These are phyloP conservation scores for Scutellaria baicalensis DNA, from an alignment of 257 asterid genomes.

Conservation along the genomic window DNA sequence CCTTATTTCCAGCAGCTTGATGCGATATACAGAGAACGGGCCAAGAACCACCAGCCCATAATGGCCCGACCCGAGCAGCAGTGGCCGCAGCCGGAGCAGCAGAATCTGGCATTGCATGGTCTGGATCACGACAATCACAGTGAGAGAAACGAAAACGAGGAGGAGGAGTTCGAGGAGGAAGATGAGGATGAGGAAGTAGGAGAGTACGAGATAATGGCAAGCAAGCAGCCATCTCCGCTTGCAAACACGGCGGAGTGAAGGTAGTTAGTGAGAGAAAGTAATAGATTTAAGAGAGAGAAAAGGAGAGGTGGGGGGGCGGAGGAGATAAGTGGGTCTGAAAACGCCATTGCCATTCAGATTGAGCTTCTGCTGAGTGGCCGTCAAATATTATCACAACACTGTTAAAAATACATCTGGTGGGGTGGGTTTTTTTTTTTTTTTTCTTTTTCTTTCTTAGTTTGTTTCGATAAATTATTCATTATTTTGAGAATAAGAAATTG, in stretches of 20 bases:
- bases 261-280: not conserved
- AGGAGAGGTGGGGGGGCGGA: not conserved
- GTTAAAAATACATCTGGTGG: not conserved
- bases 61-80: slow-evolving; percentile 96
- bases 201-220: slow-evolving; percentile 59
- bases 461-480: slow-evolving; percentile 44
- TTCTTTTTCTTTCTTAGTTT: slow-evolving; percentile 12
- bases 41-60: slow-evolving; percentile 30
- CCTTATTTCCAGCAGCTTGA: slow-evolving; percentile 88
- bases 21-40: slow-evolving; percentile 63
- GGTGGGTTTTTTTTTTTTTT: not conserved
- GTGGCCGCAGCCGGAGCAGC: slow-evolving; percentile 50
- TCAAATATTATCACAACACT: slow-evolving; percentile 8
- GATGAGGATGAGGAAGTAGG: slow-evolving; percentile 44
- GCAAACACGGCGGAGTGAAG: slow-evolving; percentile 33
- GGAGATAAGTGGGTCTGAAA: slow-evolving; percentile 24
- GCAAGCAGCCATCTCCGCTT: slow-evolving; percentile 42
- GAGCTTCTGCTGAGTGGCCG: not conserved
- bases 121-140: slow-evolving; percentile 14
- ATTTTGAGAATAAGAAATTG: slow-evolving; percentile 39
- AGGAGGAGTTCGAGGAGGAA: slow-evolving; percentile 30
- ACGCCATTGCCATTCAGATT: slow-evolving; percentile 23
- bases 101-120: slow-evolving; percentile 25
- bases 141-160: not conserved
- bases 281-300: not conserved